Base-by-base conservation (phyloP, 495 filamentous ascomycete species). In the Cercophora sp. region DNA sequence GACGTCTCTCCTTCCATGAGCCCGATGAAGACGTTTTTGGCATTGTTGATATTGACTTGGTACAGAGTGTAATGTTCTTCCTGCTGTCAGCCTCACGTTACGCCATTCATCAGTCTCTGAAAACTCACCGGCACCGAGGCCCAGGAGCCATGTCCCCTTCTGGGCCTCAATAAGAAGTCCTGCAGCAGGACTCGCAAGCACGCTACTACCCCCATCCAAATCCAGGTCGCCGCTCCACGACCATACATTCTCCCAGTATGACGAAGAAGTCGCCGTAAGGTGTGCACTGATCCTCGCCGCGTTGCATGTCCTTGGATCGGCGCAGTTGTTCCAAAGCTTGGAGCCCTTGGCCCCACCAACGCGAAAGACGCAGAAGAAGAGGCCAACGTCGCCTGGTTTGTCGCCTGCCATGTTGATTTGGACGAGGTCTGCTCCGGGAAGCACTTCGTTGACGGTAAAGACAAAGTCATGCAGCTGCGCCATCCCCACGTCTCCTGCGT, bases 391-490 rank as follows among this genome's bases (percentile, higher is more conserved):
- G 1, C 77, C 78, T 0, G 70, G 72, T 4, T 58, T 63, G 1
- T 51, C 32, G 40, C 69, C 70, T 0, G 71, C 72, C 25, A 75
- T 72, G 54, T 80, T 78, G 27, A 78, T 65, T 56, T 79, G 61
- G 11, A 83, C 48, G 10, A 80, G 31, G 34, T 74, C 78, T 8
- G 70, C 68, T 0, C 81, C 81, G 0, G 76, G 76, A 0, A 79
- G 69, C 5, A 75, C 57, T 29, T 78, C 78, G 1, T 65, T 70
- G 10, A 77, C 75, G 10, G 79, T 74, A 52, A 84, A 73, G 2
- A 76, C 59, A 57, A 83, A 75, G 49, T 86, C 80, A 20, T 73
- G 71, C 55, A 85, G 71, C 55, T 85, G 78, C 3, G 76, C 78
- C 0, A 70, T 44, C n/a, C 83, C 84, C 4, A 75, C 68, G 26